phyloP scores from a whole-genome alignment of 768 basidiomycete genomes.

The Termitomyces sp. region DNA sequence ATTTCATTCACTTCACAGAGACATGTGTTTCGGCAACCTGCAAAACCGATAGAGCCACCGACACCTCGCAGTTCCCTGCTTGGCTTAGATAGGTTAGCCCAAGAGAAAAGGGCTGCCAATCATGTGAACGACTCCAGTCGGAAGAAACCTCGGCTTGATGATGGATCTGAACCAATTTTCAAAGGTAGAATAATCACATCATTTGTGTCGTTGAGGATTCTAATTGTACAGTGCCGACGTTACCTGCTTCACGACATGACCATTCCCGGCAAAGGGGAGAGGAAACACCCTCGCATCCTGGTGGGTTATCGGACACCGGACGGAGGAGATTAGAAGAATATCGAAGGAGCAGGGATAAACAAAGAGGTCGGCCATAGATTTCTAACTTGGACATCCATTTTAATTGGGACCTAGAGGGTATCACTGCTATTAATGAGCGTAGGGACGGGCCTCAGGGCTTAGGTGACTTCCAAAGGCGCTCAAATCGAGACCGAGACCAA shows the following conservation, averaged over 20 bases:
- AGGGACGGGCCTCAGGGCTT: slow-evolving; percentile 71
- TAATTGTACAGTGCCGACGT: slow-evolving; percentile 65
- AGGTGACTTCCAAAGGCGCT: slow-evolving; percentile 90
- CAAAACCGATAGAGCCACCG: slow-evolving; percentile 68
- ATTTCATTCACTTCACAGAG: slow-evolving; percentile 36
- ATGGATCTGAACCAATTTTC: slow-evolving; percentile 71
- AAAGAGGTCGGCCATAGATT: slow-evolving; percentile 45
- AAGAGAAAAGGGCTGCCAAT: slow-evolving; percentile 76
- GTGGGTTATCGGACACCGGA: slow-evolving; percentile 80
- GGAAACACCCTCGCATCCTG: slow-evolving; percentile 92
- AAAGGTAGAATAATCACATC: slow-evolving; percentile 60
- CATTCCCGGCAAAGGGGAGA: slow-evolving; percentile 73
- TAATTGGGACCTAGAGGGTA: slow-evolving; percentile 54
- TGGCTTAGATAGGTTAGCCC: slow-evolving; percentile 85
- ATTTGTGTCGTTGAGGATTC: background rate
- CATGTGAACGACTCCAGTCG: slow-evolving; percentile 50
- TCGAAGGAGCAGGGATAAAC: slow-evolving; percentile 64
- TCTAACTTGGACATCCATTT: background rate
- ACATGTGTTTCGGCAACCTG: slow-evolving; percentile 80
- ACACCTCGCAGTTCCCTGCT: slow-evolving; percentile 79
- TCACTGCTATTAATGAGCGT: slow-evolving; percentile 55
- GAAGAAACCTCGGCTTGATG: slow-evolving; percentile 64
- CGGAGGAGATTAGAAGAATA: slow-evolving; percentile 75
- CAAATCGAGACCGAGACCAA: slow-evolving; percentile 67
- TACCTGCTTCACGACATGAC: slow-evolving; percentile 56